Percentiles rank a stretch among this genome's conserved stretches.
These are phyloP conservation scores for Logfia minima DNA, from an alignment of 129 eudicot species.

Conservation along the genomic window DNA sequence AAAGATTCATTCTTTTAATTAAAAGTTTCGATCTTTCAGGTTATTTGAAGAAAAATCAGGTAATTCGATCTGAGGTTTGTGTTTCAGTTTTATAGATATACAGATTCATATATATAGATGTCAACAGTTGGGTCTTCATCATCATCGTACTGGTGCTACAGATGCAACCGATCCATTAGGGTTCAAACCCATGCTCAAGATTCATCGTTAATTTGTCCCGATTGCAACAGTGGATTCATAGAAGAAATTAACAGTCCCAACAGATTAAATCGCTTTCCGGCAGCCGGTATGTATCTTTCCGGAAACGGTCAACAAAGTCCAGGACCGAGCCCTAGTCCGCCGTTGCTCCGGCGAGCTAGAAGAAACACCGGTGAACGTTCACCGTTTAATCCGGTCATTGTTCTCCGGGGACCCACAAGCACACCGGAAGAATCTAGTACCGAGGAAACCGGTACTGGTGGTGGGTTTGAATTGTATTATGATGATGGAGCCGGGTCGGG, in stretches of 20 bases:
- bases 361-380: slow-evolving; percentile 59
- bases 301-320: slow-evolving; percentile 43
- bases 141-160: slow-evolving; percentile 87
- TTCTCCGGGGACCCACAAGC: slow-evolving; percentile 37
- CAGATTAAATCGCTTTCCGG: slow-evolving; percentile 55
- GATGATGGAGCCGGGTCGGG: slow-evolving; percentile 97
- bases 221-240: slow-evolving; percentile 75
- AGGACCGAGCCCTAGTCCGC: slow-evolving; percentile 51
- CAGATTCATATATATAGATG: slow-evolving; percentile 31
- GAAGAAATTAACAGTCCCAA: slow-evolving; percentile 60
- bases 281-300: slow-evolving; percentile 76
- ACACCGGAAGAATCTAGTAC: slow-evolving; percentile 30
- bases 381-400: slow-evolving; percentile 57
- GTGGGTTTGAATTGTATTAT: slow-evolving; percentile 74
- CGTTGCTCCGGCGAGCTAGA: slow-evolving; percentile 58
- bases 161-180: slow-evolving; percentile 81
- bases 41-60: slow-evolving; percentile 3
- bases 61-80: slow-evolving; percentile 9
- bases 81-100: background rate
- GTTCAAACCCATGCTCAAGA: slow-evolving; percentile 42
- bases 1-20: background rate
- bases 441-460: slow-evolving; percentile 14
- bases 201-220: slow-evolving; percentile 67
- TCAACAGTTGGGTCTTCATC: slow-evolving; percentile 49
- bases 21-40: slow-evolving; percentile 5